Evolutionary conservation across 148 eudicot genomes (phyloP), one percentile per base, ranked within the genome.

Genomic region (Hydrangea macrophylla): DNA sequence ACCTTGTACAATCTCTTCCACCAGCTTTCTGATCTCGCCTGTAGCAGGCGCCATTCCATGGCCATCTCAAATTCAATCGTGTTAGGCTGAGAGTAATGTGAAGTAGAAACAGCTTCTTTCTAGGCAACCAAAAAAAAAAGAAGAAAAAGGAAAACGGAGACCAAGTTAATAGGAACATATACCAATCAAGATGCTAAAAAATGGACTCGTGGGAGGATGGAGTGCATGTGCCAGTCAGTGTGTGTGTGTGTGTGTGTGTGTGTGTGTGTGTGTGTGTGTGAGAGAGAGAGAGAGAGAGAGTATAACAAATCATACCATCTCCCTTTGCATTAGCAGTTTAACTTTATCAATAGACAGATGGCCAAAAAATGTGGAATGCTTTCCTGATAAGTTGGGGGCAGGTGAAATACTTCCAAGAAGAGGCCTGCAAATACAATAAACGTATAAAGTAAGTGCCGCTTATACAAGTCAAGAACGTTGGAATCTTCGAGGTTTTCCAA

Each of bases 21-120:
- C 60, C 81, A 75, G 20, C 56, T 11, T 1, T 75, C 76, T 13
- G 88, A 80, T 84, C 78, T 79, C 25, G 76, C 79, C 64, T 88
- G 90, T 42, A 86, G 78, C 70, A 85, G 57, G 28, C 78, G 73
- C 97, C 97, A 92, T 55, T 88, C 87, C 74, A 86, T 62, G 51
- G 92, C 95, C 95, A 92, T 70, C 39, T 85, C 92, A 78, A 75
- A 86, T 75, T 92, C 95, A 40, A 86, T 66, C 3, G 86, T 92
- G 70, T 86, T 86, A 1, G 85, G 57, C 76, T 92, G 97, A 65
- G 95, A 72, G 73, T 68, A 78, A 77, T 92, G 97, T 18, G 97
- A 86, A 42, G 97, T 92, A 55, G 97, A 89, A 26, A 92, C 84
- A 31, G 97, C 97, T 51, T 77, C 79, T 73, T 66, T 83, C 96